Conservation (phyloP, 495 filamentous ascomycete genomes). For the Aspergillus asperescens region DNA sequence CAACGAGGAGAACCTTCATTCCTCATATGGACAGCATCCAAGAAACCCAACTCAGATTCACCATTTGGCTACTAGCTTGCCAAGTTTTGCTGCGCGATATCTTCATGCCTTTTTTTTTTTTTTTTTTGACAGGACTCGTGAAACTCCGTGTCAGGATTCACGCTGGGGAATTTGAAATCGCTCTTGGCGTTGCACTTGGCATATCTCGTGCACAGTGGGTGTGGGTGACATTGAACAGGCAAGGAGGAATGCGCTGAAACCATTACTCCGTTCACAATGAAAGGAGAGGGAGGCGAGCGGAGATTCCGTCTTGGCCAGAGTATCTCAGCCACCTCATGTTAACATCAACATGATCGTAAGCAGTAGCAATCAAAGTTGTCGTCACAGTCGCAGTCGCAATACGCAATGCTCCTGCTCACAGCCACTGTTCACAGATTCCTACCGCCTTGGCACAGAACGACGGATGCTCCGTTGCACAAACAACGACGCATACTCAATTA, state of each 20-base stretch:
- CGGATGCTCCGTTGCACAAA: constrained; percentile 8
- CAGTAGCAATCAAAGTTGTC: background rate
- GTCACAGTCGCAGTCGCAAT: background rate
- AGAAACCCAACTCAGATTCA: background rate
- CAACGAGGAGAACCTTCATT: constrained; percentile 7
- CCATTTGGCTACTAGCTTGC: background rate
- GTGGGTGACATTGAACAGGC: constrained; percentile 13
- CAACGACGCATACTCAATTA: background rate
- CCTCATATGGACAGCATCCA: constrained; percentile 8
- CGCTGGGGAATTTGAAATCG: constrained; percentile 9
- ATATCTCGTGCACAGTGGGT: background rate
- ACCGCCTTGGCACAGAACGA: background rate
- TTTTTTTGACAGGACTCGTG: background rate
- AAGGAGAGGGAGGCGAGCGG: background rate
- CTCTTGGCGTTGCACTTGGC: constrained; percentile 12
- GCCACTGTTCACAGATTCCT: constrained; percentile 5
- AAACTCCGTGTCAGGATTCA: constrained; percentile 1
- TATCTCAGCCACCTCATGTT: background rate
- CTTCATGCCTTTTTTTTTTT: background rate
- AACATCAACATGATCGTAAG: constrained; percentile 1
- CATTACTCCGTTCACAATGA: background rate
- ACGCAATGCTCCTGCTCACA: background rate
- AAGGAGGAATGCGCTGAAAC: constrained; percentile 6
- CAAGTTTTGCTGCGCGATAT: background rate
- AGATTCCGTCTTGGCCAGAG: background rate